These are phyloP conservation scores for Clarireedia monteithiana DNA, from an alignment of 2,329 filamentous ascomycete genomes.

Conservation along the genomic window DNA sequence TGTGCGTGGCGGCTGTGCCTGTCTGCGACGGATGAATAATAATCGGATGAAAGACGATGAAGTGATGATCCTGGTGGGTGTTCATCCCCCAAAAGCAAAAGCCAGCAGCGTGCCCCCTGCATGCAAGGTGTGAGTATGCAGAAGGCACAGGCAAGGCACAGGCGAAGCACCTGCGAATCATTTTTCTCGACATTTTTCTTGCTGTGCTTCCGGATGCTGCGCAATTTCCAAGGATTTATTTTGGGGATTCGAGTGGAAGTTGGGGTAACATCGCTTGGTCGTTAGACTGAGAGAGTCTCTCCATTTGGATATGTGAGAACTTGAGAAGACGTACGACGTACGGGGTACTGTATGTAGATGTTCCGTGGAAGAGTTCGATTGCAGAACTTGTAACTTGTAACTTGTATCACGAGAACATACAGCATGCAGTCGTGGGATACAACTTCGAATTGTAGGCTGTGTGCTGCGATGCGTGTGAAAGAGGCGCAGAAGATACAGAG, in stretches of 20 bases:
- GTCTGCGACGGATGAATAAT: slow-evolving; percentile 5
- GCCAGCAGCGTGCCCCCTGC: background rate
- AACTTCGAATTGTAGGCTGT: too few relatives aligned
- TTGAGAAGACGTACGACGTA: background rate
- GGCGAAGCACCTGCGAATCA: background rate
- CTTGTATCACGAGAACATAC: too few relatives aligned
- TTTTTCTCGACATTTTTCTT: background rate
- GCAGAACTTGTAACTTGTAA: too few relatives aligned
- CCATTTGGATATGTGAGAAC: background rate
- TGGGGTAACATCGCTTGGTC: slow-evolving; percentile 2
- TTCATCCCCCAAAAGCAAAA: background rate
- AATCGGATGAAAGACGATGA: background rate
- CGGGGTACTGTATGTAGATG: background rate
- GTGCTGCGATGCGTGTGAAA: too few relatives aligned
- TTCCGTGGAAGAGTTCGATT: too few relatives aligned
- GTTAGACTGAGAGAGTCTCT: background rate
- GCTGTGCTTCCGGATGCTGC: background rate
- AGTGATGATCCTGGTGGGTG: background rate
- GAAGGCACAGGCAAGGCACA: background rate
- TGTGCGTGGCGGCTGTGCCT: slow-evolving; percentile 3
- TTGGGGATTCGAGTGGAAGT: background rate
- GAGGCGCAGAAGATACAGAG: too few relatives aligned
- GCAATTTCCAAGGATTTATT: slow-evolving; percentile 1
- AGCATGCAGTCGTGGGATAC: too few relatives aligned
- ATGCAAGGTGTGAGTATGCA: background rate